phyloP scores from a whole-genome alignment of 352 stramenopile species.

The Achlya hypogyna region DNA sequence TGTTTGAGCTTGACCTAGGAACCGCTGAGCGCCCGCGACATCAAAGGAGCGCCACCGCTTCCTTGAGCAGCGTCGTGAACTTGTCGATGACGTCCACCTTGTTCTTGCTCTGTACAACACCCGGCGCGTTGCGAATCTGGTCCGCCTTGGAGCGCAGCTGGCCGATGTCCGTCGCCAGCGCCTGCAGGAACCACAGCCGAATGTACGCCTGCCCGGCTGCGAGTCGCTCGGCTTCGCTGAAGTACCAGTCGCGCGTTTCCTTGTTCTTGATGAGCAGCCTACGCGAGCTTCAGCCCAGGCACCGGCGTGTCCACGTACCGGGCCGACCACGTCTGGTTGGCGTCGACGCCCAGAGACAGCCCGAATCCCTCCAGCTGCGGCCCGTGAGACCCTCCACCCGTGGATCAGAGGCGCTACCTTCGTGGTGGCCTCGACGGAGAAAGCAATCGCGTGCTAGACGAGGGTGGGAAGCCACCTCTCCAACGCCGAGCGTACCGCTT shows the following conservation, averaged over 20 bases:
- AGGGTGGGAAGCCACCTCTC: background rate
- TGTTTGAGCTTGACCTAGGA: constrained; percentile 66
- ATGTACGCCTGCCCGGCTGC: constrained; percentile 69
- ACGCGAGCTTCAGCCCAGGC: background rate
- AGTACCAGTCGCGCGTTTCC: constrained; percentile 81
- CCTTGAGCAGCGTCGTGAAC: constrained; percentile 79
- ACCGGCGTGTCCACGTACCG: constrained; percentile 22
- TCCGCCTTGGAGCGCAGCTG: constrained; percentile 66
- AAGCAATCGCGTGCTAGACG: constrained; percentile 48
- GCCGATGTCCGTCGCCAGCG: constrained; percentile 57
- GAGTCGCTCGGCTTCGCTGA: constrained; percentile 62
- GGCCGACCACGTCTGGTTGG: constrained; percentile 73
- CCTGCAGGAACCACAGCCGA: constrained; percentile 69
- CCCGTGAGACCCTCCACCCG: constrained; percentile 12
- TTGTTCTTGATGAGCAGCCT: constrained; percentile 83
- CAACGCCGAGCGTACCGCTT: constrained; percentile 23
- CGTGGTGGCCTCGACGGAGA: constrained; percentile 41
- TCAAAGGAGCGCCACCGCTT: constrained; percentile 27
- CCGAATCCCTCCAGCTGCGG: constrained; percentile 62
- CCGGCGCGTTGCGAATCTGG: constrained; percentile 64
- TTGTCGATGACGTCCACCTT: constrained; percentile 80
- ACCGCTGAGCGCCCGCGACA: background rate
- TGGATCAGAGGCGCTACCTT: constrained; percentile 1
- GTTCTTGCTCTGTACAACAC: constrained; percentile 58
- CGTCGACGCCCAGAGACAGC: constrained; percentile 52